These are phyloP conservation scores for Naganishia vaughanmartiniae DNA, from an alignment of 768 basidiomycete genomes.

Conservation along the genomic window DNA sequence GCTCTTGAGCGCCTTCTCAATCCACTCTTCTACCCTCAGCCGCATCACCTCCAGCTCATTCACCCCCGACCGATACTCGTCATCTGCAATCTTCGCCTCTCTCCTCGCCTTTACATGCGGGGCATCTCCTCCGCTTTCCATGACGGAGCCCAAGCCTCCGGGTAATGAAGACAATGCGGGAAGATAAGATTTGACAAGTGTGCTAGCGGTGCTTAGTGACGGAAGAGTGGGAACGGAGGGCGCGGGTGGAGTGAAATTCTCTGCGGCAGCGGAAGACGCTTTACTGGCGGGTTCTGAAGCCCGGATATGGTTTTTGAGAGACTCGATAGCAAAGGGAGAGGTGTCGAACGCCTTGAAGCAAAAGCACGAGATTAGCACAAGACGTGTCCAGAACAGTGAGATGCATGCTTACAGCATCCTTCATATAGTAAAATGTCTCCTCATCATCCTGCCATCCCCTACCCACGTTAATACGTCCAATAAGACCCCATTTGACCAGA, in stretches of 20 bases:
- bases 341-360: conserved; percentile 26
- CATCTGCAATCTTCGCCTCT: conserved; percentile 79
- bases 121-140: conserved; percentile 59
- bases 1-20: conserved; percentile 75
- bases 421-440: conserved; percentile 46
- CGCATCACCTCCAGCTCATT: conserved; percentile 78
- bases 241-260: not conserved
- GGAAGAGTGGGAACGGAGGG: conserved; percentile 2
- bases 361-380: not conserved
- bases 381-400: too few relatives aligned
- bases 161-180: conserved; percentile 27
- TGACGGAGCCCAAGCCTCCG: conserved; percentile 36
- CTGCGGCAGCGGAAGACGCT: not conserved
- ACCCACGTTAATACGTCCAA: conserved; percentile 57
- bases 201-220: conserved; percentile 21
- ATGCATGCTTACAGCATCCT: conserved; percentile 29
- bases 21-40: conserved; percentile 77
- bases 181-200: conserved; percentile 29
- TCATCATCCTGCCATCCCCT: conserved; percentile 56
- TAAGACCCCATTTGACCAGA: conserved; percentile 58
- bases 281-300: conserved; percentile 18
- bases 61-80: conserved; percentile 73
- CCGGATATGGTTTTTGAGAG: conserved; percentile 30
- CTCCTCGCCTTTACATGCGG: conserved; percentile 66
- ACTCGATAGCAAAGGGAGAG: conserved; percentile 32